phyloP scores from a whole-genome alignment of 139 green algal genomes.

The Pleodorina starrii region DNA sequence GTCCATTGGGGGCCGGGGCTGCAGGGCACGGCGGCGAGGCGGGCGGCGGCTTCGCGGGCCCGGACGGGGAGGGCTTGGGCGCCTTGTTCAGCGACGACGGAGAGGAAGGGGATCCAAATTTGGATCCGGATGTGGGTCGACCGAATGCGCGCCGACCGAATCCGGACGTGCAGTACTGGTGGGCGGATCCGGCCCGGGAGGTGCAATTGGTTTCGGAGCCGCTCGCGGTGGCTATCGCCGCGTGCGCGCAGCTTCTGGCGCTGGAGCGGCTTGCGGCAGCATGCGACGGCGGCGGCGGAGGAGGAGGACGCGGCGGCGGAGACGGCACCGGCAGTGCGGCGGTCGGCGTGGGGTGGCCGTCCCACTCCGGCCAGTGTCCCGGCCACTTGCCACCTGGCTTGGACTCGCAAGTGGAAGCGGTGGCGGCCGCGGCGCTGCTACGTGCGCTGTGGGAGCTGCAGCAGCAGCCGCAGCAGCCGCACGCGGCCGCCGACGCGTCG shows the following conservation, averaged over 20 bases:
- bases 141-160: no score
- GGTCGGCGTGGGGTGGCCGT: no score
- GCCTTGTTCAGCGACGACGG: no score
- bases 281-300: neutral
- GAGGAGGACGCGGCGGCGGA: neutral
- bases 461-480: neutral
- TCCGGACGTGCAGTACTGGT: no score
- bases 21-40: neutral
- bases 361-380: no score
- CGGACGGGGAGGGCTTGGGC: no score
- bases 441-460: neutral
- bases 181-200: neutral
- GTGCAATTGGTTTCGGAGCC: neutral
- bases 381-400: no score
- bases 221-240: neutral
- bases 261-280: slow-evolving; percentile 1
- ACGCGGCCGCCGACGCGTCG: no score
- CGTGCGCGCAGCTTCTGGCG: slow-evolving; percentile 7
- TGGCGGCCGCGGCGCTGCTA: slow-evolving; percentile 17
- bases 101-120: no score
- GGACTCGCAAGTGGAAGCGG: neutral
- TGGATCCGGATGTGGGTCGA: no score
- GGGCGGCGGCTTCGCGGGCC: no score
- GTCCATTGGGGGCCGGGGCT: neutral
- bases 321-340: neutral